phyloP scores from a whole-genome alignment of 805 yeast species.

The Teunomyces funiuensis region DNA sequence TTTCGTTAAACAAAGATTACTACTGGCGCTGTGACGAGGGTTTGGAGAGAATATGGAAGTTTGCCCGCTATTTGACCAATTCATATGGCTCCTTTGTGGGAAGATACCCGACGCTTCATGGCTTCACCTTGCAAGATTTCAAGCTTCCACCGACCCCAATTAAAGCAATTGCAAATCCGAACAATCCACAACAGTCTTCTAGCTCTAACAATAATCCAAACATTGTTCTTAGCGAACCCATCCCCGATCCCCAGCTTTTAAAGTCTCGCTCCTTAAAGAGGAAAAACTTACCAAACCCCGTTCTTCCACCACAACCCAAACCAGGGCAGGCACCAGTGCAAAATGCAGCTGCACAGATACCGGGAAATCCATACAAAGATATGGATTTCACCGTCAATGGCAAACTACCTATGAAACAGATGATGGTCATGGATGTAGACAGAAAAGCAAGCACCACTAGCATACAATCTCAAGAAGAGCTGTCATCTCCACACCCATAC shows the following conservation, averaged over 20 bases:
- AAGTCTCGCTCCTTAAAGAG: conserved; percentile 23
- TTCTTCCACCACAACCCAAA: conserved; percentile 19
- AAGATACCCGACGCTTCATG: conserved; percentile 36
- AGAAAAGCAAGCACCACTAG: conserved; percentile 6
- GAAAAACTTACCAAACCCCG: conserved; percentile 22
- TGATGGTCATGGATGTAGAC: conserved; percentile 38
- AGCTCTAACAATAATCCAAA: conserved; percentile 4
- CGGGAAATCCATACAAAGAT: conserved; percentile 26
- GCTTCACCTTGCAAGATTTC: conserved; percentile 34
- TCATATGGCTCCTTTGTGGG: conserved; percentile 36
- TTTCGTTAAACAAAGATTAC: conserved; percentile 71
- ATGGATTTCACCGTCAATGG: conserved; percentile 46
- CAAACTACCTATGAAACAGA: conserved; percentile 41
- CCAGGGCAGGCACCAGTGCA: conserved; percentile 8
- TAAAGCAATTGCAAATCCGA: conserved; percentile 3
- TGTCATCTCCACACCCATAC: conserved; percentile 11
- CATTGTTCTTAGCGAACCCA: conserved; percentile 18
- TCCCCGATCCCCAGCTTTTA: conserved; percentile 20
- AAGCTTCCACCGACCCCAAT: conserved; percentile 29
- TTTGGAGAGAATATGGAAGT: conserved; percentile 34
- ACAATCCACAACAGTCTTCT: neutral
- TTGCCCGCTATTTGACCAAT: conserved; percentile 31
- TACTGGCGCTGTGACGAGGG: conserved; percentile 63
- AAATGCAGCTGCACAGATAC: conserved; percentile 6
- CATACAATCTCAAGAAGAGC: conserved; percentile 2